Evolutionary conservation across 179 eudicot species (phyloP).

Genomic region (Actinidia arguta): DNA sequence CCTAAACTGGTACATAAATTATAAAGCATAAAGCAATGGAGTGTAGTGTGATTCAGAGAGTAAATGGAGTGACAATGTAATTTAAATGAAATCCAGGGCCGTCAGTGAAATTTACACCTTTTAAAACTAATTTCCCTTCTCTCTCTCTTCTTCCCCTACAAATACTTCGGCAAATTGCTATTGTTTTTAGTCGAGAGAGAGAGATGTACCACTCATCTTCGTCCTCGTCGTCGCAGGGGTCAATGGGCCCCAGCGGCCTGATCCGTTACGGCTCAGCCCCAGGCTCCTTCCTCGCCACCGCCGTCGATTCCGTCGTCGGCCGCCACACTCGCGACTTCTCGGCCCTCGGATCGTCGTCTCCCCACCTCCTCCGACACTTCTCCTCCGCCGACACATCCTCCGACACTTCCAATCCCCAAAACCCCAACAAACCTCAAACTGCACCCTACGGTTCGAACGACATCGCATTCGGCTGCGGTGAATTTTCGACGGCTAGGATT

Average conservation of each 20-base stretch:
- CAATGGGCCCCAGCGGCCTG: constrained; percentile 34
- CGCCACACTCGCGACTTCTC: constrained; percentile 27
- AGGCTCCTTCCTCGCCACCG: constrained; percentile 45
- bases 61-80: no score
- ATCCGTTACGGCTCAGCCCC: constrained; percentile 75
- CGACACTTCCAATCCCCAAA: background rate
- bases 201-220: constrained; percentile 38
- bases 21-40: no score
- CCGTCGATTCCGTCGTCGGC: constrained; percentile 53
- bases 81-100: no score
- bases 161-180: no score
- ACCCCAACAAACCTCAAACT: background rate
- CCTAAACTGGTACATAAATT: no score
- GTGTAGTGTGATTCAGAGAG: no score
- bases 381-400: constrained; percentile 19
- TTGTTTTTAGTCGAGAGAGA: no score
- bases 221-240: constrained; percentile 40
- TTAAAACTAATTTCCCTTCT: no score
- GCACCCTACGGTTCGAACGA: constrained; percentile 8
- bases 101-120: no score
- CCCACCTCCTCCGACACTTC: constrained; percentile 7
- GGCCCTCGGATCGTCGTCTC: background rate
- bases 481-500: background rate
- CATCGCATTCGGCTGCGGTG: background rate
- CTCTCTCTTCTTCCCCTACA: no score